Conservation (phyloP, 805 yeast species). For the Phaffomyces antillensis region DNA sequence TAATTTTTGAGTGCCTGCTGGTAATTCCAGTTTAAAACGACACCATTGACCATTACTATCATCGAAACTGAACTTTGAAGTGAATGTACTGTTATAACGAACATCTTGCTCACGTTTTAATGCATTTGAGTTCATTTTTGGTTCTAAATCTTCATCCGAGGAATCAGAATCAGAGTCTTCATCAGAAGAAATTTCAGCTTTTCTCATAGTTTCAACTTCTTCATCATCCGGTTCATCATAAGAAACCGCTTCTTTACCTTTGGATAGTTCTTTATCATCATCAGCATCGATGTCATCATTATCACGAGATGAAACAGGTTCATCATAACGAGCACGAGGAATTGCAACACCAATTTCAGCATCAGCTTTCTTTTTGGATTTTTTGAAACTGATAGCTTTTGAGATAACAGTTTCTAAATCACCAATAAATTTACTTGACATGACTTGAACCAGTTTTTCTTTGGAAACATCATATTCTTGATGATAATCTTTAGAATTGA, state of each 20-base stretch:
- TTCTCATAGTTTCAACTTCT: conserved; percentile 82
- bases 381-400: conserved; percentile 47
- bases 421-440: conserved; percentile 58
- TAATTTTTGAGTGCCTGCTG: conserved; percentile 83
- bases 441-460: conserved; percentile 65
- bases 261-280: conserved; percentile 51
- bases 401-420: conserved; percentile 65
- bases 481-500: conserved; percentile 66
- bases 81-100: conserved; percentile 61
- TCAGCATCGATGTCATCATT: conserved; percentile 46
- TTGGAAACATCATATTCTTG: conserved; percentile 84
- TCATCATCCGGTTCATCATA: conserved; percentile 96
- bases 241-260: conserved; percentile 80
- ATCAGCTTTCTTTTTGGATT: no score
- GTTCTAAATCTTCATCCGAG: conserved; percentile 32
- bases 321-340: conserved; percentile 39
- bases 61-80: conserved; percentile 82
- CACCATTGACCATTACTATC: conserved; percentile 89
- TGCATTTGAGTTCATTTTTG: conserved; percentile 49
- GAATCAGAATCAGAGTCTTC: conserved; percentile 46
- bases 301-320: conserved; percentile 23
- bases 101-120: conserved; percentile 83
- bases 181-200: conserved; percentile 71
- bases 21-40: conserved; percentile 75
- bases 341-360: conserved; percentile 57